Base-by-base conservation (phyloP, 192 early-diverging fungal species). In the Gonapodya prolifera region DNA sequence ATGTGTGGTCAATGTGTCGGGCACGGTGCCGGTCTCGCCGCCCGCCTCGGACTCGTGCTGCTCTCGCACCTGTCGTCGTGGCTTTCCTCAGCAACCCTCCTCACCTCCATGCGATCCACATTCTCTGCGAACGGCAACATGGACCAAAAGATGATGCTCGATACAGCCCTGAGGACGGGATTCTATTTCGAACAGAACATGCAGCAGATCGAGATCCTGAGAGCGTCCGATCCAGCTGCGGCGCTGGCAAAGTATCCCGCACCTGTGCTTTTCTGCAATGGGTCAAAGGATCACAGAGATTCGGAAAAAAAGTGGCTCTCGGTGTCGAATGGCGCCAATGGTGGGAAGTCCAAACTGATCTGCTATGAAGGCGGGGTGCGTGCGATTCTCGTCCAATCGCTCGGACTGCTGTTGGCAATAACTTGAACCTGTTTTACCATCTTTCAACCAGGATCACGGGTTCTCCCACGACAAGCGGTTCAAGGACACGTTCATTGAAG, bases 1-100 rank as follows among this genome's bases (percentile, higher is more conserved):
- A 80, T 80, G 80, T 70, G 69, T 28, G 80, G 80, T 34, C 80
- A 80, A 0, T 30, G 23, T 17, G 80, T 80, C 69, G 80, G 80
- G 30, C 31, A 23, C 2, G 75, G 75, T 1, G 29, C 78, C 34
- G 79, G 80, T 29, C 33, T 23, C 31, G 36, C 34, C 23, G 80
- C 80, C 31, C 13, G 16, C 8, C 33, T 69, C 2, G 80, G 80
- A 8, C 36, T 80, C 17, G 1, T 45, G 30, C 34, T 30, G 2
- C 32, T 80, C 35, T n/a, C 33, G 18, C n/a, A 2, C n/a, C 23
- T 79, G 2, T 34, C 69, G 18, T 32, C 78, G 1, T 30, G 69
- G 1, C 0, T 80, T 0, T 23, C 32, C 16, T 23, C 69, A 32
- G 33, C 36, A 1, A 80, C 73, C 2, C 23, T 80, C 70, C 75